phyloP scores from a whole-genome alignment of 169 alveolate genomes.

The Plasmodium gaboni region DNA sequence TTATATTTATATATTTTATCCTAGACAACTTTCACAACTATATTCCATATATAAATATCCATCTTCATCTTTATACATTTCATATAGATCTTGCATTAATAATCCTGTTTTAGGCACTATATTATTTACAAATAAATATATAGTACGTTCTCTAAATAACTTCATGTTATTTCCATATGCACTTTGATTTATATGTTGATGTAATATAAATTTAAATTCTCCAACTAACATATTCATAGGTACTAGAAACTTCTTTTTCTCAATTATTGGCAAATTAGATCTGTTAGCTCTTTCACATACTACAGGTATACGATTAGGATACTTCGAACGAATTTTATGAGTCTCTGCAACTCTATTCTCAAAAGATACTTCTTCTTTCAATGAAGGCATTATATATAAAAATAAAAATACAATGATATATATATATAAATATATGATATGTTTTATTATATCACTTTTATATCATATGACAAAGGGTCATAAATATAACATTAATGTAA shows the following conservation, averaged over 20 bases:
- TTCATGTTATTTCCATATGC: constrained; percentile 75
- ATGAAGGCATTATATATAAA: constrained; percentile 51
- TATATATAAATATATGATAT: no score
- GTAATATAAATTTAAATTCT: constrained; percentile 91
- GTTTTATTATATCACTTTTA: no score
- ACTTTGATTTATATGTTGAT: constrained; percentile 87
- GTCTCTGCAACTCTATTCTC: constrained; percentile 90
- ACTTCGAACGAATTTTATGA: constrained; percentile 87
- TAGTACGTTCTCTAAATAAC: constrained; percentile 82
- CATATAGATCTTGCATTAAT: constrained; percentile 88
- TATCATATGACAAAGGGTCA: no score
- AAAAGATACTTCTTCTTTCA: constrained; percentile 73
- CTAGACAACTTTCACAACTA: constrained; percentile 86
- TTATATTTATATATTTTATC: constrained; percentile 12
- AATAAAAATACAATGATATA: neutral
- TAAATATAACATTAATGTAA: no score
- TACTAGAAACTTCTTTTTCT: constrained; percentile 84
- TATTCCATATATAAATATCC: constrained; percentile 89
- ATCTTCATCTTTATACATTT: constrained; percentile 88
- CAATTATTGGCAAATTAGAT: constrained; percentile 74
- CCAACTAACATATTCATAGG: constrained; percentile 92
- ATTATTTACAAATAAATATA: constrained; percentile 87
- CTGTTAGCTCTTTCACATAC: constrained; percentile 87
- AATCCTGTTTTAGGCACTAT: constrained; percentile 88
- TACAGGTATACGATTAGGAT: constrained; percentile 93